phyloP scores from a whole-genome alignment of 495 filamentous ascomycete genomes.

The Saxophila tyrrhenica region DNA sequence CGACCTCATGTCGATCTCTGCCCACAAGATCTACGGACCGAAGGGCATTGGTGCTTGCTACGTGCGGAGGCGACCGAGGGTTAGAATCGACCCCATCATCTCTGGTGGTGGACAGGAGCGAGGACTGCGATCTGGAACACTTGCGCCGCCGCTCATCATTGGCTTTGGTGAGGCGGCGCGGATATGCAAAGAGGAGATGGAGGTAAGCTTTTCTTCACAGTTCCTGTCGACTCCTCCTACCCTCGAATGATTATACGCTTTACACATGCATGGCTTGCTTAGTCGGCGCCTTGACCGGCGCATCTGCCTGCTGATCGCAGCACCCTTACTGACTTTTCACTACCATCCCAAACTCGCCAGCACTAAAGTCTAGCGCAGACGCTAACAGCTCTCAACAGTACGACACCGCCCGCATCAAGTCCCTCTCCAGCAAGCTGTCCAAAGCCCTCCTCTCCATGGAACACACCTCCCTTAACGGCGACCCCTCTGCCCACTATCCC shows the following conservation, averaged over 20 bases:
- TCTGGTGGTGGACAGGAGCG: constrained; percentile 92
- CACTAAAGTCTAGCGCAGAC: not conserved
- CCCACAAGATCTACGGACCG: constrained; percentile 96
- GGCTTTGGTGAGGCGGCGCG: constrained; percentile 94
- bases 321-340: constrained; percentile 39
- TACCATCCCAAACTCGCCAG: not conserved
- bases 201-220: constrained; percentile 51
- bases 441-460: constrained; percentile 77
- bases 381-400: constrained; percentile 47
- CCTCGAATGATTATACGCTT: constrained; percentile 54
- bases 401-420: constrained; percentile 70
- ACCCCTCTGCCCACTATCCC: constrained; percentile 72
- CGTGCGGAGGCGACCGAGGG: constrained; percentile 79
- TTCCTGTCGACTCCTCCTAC: constrained; percentile 3
- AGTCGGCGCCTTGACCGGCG: constrained; percentile 33
- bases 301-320: constrained; percentile 39
- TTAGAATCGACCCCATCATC: constrained; percentile 92
- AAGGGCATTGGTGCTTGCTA: constrained; percentile 96
- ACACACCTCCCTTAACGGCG: constrained; percentile 85
- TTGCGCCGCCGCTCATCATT: constrained; percentile 78
- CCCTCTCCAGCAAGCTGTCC: constrained; percentile 70
- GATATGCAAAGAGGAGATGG: constrained; percentile 77
- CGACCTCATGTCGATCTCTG: constrained; percentile 97
- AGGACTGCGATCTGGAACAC: constrained; percentile 83
- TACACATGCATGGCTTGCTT: constrained; percentile 54